A percentile compares a stretch with the other conserved stretches of the same genome.
Evolutionary conservation across 2,329 filamentous ascomycete genomes (phyloP).

Genomic region (Plenodomus lindquistii): DNA sequence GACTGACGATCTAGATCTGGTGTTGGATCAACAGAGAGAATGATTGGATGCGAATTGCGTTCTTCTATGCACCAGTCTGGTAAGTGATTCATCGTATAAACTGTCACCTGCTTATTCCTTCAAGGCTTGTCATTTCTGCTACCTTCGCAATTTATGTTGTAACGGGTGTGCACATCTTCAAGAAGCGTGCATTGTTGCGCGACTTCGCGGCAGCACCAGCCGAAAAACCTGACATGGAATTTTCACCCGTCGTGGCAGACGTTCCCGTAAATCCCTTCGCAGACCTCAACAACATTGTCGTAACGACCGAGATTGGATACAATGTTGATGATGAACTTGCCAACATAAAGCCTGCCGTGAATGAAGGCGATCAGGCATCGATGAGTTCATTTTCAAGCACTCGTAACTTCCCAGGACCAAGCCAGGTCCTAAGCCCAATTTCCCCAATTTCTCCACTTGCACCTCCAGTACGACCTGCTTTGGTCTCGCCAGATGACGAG

Average conservation of each 20-base stretch:
- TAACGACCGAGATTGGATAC: constrained; percentile 67
- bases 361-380: constrained; percentile 22
- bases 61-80: constrained; percentile 77
- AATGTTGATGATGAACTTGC: constrained; percentile 54
- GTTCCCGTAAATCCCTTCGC: constrained; percentile 51
- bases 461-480: neutral
- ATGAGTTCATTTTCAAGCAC: constrained; percentile 37
- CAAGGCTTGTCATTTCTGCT: constrained; percentile 58
- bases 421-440: neutral
- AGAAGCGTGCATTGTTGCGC: constrained; percentile 62
- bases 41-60: constrained; percentile 72
- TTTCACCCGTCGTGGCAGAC: constrained; percentile 1
- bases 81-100: constrained; percentile 35
- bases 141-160: constrained; percentile 69
- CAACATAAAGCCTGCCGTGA: constrained; percentile 5
- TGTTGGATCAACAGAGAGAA: constrained; percentile 74
- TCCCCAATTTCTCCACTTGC: neutral
- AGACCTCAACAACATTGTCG: constrained; percentile 46
- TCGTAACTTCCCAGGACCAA: neutral
- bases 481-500: neutral
- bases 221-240: neutral
- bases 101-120: constrained; percentile 8
- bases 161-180: constrained; percentile 69
- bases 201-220: neutral
- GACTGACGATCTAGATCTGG: constrained; percentile 62